Conservation (phyloP, 768 basidiomycete species). For the Trametes maxima region DNA sequence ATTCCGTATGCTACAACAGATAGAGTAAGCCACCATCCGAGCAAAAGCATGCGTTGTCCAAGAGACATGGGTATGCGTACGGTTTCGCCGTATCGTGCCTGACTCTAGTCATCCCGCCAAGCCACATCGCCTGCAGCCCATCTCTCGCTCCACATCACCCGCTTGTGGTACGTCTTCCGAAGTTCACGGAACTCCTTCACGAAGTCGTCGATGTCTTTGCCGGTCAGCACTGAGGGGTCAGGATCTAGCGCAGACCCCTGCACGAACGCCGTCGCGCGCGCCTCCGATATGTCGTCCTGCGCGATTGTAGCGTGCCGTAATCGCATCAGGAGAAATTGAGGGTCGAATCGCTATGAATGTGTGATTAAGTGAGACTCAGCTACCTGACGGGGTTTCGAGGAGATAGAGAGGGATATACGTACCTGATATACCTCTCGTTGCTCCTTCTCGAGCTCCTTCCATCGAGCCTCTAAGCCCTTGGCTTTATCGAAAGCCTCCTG, state of each 20-base stretch:
- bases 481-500: conserved; percentile 89
- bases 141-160: conserved; percentile 85
- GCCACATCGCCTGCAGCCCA: conserved; percentile 85
- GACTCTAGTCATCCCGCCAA: conserved; percentile 70
- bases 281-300: conserved; percentile 89
- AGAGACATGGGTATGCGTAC: neutral
- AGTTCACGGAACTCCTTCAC: conserved; percentile 85
- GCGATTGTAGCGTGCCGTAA: conserved; percentile 85
- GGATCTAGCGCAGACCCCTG: conserved; percentile 49
- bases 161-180: conserved; percentile 90
- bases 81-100: neutral
- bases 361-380: neutral
- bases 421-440: conserved; percentile 92
- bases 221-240: conserved; percentile 26
- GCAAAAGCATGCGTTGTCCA: neutral
- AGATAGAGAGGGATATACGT: neutral
- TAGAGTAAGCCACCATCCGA: conserved; percentile 7
- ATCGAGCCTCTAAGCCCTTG: conserved; percentile 74
- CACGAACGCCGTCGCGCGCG: conserved; percentile 81
- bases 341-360: conserved; percentile 66
- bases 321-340: conserved; percentile 87
- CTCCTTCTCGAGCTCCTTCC: conserved; percentile 87
- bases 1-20: conserved; percentile 15
- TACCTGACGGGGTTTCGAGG: neutral
- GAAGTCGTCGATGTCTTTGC: conserved; percentile 80